Percentiles rank a stretch among this genome's conserved stretches.
phyloP scores from a whole-genome alignment of 345 rosid genomes.

The Brassica carinata region DNA sequence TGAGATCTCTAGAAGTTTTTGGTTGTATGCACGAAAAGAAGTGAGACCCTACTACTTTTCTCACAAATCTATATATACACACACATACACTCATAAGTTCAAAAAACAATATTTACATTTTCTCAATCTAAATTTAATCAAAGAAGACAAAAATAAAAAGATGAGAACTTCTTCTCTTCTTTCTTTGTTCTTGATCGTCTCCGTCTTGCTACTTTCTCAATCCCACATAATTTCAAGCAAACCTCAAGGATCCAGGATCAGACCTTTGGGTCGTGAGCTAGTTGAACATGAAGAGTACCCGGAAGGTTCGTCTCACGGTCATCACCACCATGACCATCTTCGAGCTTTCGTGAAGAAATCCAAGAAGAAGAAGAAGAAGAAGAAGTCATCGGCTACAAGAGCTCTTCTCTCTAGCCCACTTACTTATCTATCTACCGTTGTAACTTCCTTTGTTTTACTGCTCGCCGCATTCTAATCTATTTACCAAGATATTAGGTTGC shows the following conservation, averaged over 20 bases:
- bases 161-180: conserved; percentile 32
- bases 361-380: conserved; percentile 24
- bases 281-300: conserved; percentile 29
- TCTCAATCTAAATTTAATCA: neutral
- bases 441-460: conserved; percentile 27
- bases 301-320: conserved; percentile 6
- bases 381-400: conserved; percentile 35
- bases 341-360: conserved; percentile 28
- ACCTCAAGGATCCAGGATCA: neutral
- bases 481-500: neutral
- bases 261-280: conserved; percentile 24
- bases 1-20: neutral
- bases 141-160: neutral
- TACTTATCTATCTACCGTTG: conserved; percentile 7
- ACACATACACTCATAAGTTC: neutral
- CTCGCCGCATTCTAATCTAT: conserved; percentile 31
- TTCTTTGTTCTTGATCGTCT: conserved; percentile 35
- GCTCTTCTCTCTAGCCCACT: conserved; percentile 43
- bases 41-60: neutral
- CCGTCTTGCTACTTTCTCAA: conserved; percentile 32
- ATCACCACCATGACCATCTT: conserved; percentile 33
- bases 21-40: conserved; percentile 32
- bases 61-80: conserved; percentile 21
- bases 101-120: neutral
- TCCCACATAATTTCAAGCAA: conserved; percentile 22